phyloP scores from a whole-genome alignment of 2,329 filamentous ascomycete species.

The Aureobasidium zeae region DNA sequence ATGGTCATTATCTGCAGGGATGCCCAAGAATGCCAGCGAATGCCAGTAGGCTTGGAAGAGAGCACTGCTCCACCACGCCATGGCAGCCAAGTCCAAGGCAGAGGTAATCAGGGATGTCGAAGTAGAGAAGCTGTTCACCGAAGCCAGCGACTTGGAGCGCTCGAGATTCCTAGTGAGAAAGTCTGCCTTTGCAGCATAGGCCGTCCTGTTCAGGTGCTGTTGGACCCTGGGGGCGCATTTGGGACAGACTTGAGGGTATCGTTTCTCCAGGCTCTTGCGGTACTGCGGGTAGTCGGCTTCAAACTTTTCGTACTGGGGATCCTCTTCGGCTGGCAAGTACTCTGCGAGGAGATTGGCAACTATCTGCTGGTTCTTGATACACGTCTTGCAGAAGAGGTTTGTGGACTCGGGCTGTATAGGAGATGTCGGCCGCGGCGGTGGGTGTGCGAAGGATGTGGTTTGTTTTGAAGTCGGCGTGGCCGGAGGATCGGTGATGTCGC shows the following conservation, averaged over 20 bases:
- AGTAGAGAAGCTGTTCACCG: neutral
- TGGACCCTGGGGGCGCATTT: conserved; percentile 69
- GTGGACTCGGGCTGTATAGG: conserved; percentile 39
- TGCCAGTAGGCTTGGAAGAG: conserved; percentile 31
- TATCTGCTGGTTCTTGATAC: conserved; percentile 80
- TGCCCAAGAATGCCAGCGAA: conserved; percentile 11
- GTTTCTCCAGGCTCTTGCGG: conserved; percentile 61
- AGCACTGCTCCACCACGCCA: conserved; percentile 33
- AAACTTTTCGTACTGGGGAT: conserved; percentile 60
- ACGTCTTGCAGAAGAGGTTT: conserved; percentile 61
- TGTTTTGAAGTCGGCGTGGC: conserved; percentile 43
- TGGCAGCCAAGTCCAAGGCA: conserved; percentile 32
- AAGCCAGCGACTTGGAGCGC: conserved; percentile 21
- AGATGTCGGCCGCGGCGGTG: conserved; percentile 24
- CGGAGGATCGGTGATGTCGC: conserved; percentile 82
- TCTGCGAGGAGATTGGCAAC: conserved; percentile 67
- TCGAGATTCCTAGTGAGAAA: conserved; percentile 22
- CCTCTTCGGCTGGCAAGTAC: conserved; percentile 58
- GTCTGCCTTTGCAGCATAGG: conserved; percentile 77
- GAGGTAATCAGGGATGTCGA: conserved; percentile 5
- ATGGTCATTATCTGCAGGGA: conserved; percentile 13
- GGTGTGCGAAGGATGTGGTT: conserved; percentile 34
- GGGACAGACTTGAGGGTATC: conserved; percentile 82
- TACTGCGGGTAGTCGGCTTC: conserved; percentile 62
- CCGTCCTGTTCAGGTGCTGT: conserved; percentile 57